Evolutionary conservation across 495 filamentous ascomycete species (phyloP).

Genomic region (Trichocladium antarcticum): DNA sequence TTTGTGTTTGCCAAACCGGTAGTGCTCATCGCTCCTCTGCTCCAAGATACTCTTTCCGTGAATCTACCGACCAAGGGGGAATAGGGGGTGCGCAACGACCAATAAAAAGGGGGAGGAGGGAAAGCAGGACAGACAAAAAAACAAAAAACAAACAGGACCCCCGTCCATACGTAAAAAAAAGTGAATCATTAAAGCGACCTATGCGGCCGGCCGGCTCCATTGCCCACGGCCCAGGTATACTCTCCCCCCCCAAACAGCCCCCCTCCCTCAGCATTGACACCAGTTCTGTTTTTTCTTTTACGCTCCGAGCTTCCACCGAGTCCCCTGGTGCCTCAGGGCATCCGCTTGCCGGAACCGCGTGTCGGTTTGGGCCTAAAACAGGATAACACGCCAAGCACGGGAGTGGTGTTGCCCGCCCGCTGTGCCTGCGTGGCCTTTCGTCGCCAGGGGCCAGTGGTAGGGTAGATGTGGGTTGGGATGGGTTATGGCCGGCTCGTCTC

Average conservation of each 20-base stretch:
- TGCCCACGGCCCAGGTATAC: not conserved
- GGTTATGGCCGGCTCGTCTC: too few species aligned
- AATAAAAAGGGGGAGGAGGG: not conserved
- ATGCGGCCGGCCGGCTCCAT: not conserved
- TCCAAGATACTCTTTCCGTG: slow-evolving; percentile 7
- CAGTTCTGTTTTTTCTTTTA: too few species aligned
- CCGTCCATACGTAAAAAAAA: not conserved
- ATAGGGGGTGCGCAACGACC: slow-evolving; percentile 6
- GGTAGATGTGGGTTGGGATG: too few species aligned
- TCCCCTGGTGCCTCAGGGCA: too few species aligned
- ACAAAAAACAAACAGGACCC: not conserved
- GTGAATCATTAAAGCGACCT: not conserved
- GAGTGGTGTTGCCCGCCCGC: too few species aligned
- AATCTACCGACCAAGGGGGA: slow-evolving; percentile 6
- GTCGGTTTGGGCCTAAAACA: too few species aligned
- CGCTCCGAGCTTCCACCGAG: too few species aligned
- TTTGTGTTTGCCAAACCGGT: not conserved
- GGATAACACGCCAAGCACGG: too few species aligned
- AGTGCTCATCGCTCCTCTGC: slow-evolving; percentile 1
- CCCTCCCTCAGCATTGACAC: not conserved
- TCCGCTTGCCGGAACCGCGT: too few species aligned
- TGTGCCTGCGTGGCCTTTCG: too few species aligned
- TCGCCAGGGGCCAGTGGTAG: too few species aligned
- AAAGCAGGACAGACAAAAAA: not conserved
- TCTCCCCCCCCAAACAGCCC: not conserved